Percentiles rank a stretch among this genome's conserved stretches.
Evolutionary conservation across 208 protist genomes (phyloP).

Genomic region (Wallacemonas sp.): DNA sequence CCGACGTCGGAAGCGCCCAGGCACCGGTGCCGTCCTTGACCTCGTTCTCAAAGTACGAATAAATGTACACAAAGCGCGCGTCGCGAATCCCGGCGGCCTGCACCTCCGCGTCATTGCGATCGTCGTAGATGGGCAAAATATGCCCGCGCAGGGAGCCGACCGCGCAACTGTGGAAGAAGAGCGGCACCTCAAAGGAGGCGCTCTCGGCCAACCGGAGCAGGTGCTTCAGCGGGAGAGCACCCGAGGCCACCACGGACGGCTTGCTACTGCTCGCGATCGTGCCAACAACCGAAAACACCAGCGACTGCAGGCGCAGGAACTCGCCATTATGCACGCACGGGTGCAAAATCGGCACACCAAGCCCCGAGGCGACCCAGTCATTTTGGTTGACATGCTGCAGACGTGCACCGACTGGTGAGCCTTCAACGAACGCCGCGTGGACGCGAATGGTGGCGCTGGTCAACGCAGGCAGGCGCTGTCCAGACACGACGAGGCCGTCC

Average conservation of each 20-base stretch:
- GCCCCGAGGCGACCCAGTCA: conserved; percentile 28
- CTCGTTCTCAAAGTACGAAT: conserved; percentile 69
- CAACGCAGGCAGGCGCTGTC: conserved; percentile 34
- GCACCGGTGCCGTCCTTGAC: conserved; percentile 22
- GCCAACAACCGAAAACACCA: conserved; percentile 55
- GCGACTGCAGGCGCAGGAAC: conserved; percentile 59
- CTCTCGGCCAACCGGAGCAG: conserved; percentile 37
- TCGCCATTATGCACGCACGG: conserved; percentile 51
- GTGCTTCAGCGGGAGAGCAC: conserved; percentile 56
- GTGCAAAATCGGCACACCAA: conserved; percentile 32
- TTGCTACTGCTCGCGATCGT: conserved; percentile 22
- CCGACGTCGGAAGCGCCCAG: conserved; percentile 35
- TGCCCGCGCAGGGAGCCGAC: conserved; percentile 45
- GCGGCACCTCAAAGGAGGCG: conserved; percentile 35
- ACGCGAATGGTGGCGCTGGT: conserved; percentile 41
- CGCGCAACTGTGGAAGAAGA: conserved; percentile 55
- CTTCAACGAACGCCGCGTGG: conserved; percentile 44
- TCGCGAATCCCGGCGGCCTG: conserved; percentile 30
- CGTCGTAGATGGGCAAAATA: conserved; percentile 42
- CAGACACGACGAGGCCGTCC: conserved; percentile 34
- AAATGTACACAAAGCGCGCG: conserved; percentile 35
- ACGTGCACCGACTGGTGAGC: conserved; percentile 28
- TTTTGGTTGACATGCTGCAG: conserved; percentile 22
- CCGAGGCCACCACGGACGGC: conserved; percentile 51
- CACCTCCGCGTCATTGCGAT: conserved; percentile 49